Base-by-base conservation (phyloP, 169 alveolate genomes). In the Cryptosporidium xiaoi region DNA sequence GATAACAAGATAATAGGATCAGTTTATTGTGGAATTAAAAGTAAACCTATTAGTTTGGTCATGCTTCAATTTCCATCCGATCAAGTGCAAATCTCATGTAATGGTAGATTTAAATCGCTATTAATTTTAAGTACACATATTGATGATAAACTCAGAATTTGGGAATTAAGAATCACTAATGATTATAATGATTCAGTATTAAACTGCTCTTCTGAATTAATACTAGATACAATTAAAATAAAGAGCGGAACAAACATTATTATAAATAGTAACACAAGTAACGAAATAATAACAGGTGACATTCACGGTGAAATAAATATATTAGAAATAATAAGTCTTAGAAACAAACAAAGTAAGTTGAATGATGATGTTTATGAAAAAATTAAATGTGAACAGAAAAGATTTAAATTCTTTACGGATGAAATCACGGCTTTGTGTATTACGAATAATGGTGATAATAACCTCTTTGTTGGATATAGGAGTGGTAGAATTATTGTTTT, bases 1-100 rank as follows among this genome's bases (percentile, higher is more conserved):
- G 51, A 77, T 18, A 77, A 77, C 53, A 33, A 66, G 15, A 60
- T 60, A 58, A 20, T 60, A 31, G 87, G 77, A 18, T 77, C 87
- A 12, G 50, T 60, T 7, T 56, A 56, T 48, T 77, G 87, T 62
- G 87, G 87, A 58, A 33, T 77, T 36, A 77, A 77, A 48, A 58
- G 87, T 33, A 77, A 62, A 20, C 87, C 87, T 4, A 60, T 24
- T 13, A 50, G 53, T 3, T 55, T 77, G n/a, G 15, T 31, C 0
- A 62, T 77, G 2, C 46, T 77, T 12, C 51, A 46, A 66, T 53
- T n/a, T 53, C 0, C 8, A n/a, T 16, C 20, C 1, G 31, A 27
- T 31, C 53, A 55, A 56, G 82, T n/a, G 46, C 66, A 31, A 4
- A 69, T 34, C 29, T 27, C 68, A 4, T 24, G 29, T 34, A 24